These are phyloP conservation scores for Senna tora DNA, from an alignment of 306 rosid genomes.

Conservation along the genomic window DNA sequence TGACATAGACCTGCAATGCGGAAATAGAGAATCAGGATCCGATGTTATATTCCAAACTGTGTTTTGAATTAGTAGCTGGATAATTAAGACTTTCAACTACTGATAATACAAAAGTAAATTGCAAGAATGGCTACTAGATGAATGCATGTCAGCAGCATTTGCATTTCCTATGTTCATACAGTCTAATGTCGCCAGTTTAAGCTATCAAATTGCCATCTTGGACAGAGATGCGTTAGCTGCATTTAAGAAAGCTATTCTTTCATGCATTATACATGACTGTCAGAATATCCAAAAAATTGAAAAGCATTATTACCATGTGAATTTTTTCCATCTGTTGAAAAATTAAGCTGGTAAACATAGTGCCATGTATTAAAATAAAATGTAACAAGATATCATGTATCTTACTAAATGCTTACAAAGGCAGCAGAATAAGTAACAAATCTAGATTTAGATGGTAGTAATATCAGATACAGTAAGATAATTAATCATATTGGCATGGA, in stretches of 20 bases:
- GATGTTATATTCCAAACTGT: constrained; percentile 27
- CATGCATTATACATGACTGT: neutral
- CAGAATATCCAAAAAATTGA: neutral
- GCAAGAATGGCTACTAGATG: neutral
- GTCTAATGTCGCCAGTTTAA: neutral
- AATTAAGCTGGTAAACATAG: constrained; percentile 3
- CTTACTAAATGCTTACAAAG: neutral
- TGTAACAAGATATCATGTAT: neutral
- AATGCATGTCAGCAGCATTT: neutral
- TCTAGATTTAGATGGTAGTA: neutral
- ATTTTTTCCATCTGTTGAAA: constrained; percentile 14
- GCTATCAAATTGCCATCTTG: neutral
- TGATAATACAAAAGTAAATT: constrained; percentile 9
- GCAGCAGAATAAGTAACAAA: neutral
- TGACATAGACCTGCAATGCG: constrained; percentile 70
- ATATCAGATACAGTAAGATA: constrained; percentile 11
- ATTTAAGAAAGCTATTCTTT: neutral
- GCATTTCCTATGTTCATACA: neutral
- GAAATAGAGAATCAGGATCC: constrained; percentile 35
- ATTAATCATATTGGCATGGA: constrained; percentile 16
- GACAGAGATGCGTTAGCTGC: neutral
- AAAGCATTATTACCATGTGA: neutral
- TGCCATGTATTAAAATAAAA: neutral
- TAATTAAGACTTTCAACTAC: neutral
- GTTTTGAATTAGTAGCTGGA: neutral